These are phyloP conservation scores for Gymnopilus dilepis DNA, from an alignment of 768 basidiomycete species.

Conservation along the genomic window DNA sequence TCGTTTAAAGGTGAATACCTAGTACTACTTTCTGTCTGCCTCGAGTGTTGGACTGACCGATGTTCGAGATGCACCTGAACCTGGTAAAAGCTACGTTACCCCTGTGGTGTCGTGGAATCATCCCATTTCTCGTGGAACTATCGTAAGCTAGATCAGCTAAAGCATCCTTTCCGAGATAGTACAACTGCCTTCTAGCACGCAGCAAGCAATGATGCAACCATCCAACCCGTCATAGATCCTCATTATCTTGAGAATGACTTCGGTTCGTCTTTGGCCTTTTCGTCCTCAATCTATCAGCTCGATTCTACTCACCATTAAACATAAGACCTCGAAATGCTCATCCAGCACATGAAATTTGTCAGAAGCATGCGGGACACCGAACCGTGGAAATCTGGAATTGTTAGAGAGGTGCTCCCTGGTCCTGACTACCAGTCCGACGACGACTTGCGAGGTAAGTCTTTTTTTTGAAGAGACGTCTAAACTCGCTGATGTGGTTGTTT, in stretches of 20 bases:
- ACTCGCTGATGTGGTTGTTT: neutral
- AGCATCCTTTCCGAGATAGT: neutral
- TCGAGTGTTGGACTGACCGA: neutral
- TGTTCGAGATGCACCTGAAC: slow-evolving; percentile 35
- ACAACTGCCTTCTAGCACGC: slow-evolving; percentile 29
- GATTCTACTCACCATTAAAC: slow-evolving; percentile 9
- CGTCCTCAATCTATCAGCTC: neutral
- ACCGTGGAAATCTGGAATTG: slow-evolving; percentile 28
- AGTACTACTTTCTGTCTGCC: neutral
- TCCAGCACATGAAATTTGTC: slow-evolving; percentile 39
- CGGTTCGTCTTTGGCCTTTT: slow-evolving; percentile 31
- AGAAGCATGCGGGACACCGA: slow-evolving; percentile 30
- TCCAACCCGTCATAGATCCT: slow-evolving; percentile 43
- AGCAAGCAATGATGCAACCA: slow-evolving; percentile 35
- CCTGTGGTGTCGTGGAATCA: slow-evolving; percentile 44
- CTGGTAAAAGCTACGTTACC: slow-evolving; percentile 49
- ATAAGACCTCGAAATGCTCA: slow-evolving; percentile 34
- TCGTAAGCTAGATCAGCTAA: slow-evolving; percentile 36
- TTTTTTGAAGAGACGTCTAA: neutral
- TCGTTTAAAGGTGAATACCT: slow-evolving; percentile 14
- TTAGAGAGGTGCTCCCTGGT: slow-evolving; percentile 39
- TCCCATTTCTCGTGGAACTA: slow-evolving; percentile 51
- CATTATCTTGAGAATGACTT: slow-evolving; percentile 45
- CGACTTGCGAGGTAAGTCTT: slow-evolving; percentile 24
- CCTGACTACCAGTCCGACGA: slow-evolving; percentile 35